phyloP scores from a whole-genome alignment of 2,329 filamentous ascomycete genomes.

The Ceratocystis huliohia region DNA sequence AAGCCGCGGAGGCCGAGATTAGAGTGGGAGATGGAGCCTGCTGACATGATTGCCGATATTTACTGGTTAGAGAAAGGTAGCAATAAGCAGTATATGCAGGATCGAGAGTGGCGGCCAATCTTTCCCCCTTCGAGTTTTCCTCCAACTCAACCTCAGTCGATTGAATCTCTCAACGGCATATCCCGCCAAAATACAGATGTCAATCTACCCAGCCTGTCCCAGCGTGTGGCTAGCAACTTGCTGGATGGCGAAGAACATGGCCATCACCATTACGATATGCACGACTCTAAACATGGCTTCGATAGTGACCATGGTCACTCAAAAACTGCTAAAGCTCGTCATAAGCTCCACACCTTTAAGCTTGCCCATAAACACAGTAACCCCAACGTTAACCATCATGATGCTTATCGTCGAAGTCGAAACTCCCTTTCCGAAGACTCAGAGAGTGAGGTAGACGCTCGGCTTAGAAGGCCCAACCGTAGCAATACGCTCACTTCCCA shows the following conservation, averaged over 20 bases:
- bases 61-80: conserved; percentile 78
- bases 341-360: conserved; percentile 20
- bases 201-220: conserved; percentile 23
- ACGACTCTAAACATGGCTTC: conserved; percentile 12
- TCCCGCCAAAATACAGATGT: conserved; percentile 27
- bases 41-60: conserved; percentile 76
- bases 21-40: conserved; percentile 73
- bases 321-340: conserved; percentile 15
- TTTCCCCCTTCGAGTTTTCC: conserved; percentile 34
- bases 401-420: conserved; percentile 39
- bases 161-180: conserved; percentile 25
- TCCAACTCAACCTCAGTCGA: conserved; percentile 22
- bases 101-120: conserved; percentile 61
- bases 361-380: conserved; percentile 37
- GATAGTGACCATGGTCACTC: conserved; percentile 17
- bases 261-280: conserved; percentile 25
- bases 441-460: conserved; percentile 39
- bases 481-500: conserved; percentile 37
- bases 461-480: conserved; percentile 31
- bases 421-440: conserved; percentile 48
- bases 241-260: conserved; percentile 25
- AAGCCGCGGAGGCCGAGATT: conserved; percentile 62
- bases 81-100: conserved; percentile 71
- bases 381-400: conserved; percentile 39
- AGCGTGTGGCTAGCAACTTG: conserved; percentile 18